Evolutionary conservation across 1,139 yeast genomes (phyloP).

Genomic region (Zygoascus meyerae): DNA sequence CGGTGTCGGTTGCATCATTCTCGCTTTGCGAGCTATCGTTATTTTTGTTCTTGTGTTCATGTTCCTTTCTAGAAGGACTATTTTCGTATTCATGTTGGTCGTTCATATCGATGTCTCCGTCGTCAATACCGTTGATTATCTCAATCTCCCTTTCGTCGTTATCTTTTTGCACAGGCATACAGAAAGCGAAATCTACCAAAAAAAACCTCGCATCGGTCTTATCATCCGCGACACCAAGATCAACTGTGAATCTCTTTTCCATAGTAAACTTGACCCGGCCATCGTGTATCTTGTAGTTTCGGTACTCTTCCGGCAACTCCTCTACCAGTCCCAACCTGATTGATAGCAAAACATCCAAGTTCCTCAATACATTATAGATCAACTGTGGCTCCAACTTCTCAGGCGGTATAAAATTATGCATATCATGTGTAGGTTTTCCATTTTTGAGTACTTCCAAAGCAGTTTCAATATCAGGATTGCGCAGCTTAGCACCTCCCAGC

Average conservation of each 20-base stretch:
- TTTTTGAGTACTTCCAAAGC: conserved; percentile 76
- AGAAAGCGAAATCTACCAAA: conserved; percentile 69
- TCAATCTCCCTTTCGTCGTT: not conserved
- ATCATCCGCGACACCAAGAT: conserved; percentile 66
- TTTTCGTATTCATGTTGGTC: not conserved
- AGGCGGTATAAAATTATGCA: conserved; percentile 54
- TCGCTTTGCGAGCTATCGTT: not conserved
- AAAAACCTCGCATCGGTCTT: conserved; percentile 53
- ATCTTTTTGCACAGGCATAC: conserved; percentile 10
- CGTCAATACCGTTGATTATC: not conserved
- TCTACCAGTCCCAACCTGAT: conserved; percentile 65
- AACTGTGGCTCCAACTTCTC: conserved; percentile 49
- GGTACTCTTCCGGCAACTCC: conserved; percentile 57
- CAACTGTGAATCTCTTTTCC: conserved; percentile 61
- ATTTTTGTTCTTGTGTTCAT: not conserved
- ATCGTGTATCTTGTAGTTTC: conserved; percentile 58
- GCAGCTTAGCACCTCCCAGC: conserved; percentile 76
- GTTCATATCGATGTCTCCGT: not conserved
- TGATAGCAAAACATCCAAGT: conserved; percentile 67
- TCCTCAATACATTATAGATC: conserved; percentile 57
- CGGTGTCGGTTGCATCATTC: not conserved
- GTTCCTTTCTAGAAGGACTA: not conserved
- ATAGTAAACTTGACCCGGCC: conserved; percentile 71
- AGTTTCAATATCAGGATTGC: conserved; percentile 82
- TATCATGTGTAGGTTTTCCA: conserved; percentile 72